These are phyloP conservation scores for Oldenlandia corymbosa DNA, from an alignment of 257 asterid species.

Conservation along the genomic window DNA sequence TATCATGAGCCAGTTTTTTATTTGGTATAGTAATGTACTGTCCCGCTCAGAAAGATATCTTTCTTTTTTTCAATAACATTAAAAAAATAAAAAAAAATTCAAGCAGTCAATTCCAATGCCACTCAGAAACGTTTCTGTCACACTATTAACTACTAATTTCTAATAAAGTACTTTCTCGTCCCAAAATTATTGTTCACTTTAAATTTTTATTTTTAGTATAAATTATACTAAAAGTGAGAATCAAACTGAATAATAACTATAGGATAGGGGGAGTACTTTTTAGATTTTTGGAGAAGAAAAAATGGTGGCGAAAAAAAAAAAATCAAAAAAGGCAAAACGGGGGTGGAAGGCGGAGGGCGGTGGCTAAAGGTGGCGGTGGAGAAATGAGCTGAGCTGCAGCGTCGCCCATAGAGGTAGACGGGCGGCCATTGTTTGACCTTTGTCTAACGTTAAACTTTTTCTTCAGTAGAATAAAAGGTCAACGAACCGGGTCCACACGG, in stretches of 20 bases:
- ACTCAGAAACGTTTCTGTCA: constrained; percentile 1
- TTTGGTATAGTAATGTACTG: not conserved
- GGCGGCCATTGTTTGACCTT: constrained; percentile 27
- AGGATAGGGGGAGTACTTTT: no score
- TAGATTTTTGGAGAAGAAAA: no score
- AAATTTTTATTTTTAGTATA: no score
- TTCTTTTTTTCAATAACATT: no score
- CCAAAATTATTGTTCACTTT: no score
- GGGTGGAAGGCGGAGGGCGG: not conserved
- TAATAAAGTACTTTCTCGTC: no score
- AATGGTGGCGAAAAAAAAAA: no score
- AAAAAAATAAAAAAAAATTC: not conserved
- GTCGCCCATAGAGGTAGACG: constrained; percentile 28
- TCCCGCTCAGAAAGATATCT: not conserved
- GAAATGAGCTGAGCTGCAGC: constrained; percentile 16
- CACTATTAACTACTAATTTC: not conserved
- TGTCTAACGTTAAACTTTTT: not conserved
- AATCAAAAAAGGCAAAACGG: no score
- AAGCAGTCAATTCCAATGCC: constrained; percentile 16
- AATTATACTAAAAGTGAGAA: no score
- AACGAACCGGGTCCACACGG: constrained; percentile 50
- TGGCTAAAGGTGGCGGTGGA: constrained; percentile 21
- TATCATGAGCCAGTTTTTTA: not conserved
- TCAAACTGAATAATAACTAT: no score
- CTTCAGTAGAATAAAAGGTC: constrained; percentile 14